Base-by-base conservation (phyloP, 139 green algal genomes). In the Spirogloea muscicola region DNA sequence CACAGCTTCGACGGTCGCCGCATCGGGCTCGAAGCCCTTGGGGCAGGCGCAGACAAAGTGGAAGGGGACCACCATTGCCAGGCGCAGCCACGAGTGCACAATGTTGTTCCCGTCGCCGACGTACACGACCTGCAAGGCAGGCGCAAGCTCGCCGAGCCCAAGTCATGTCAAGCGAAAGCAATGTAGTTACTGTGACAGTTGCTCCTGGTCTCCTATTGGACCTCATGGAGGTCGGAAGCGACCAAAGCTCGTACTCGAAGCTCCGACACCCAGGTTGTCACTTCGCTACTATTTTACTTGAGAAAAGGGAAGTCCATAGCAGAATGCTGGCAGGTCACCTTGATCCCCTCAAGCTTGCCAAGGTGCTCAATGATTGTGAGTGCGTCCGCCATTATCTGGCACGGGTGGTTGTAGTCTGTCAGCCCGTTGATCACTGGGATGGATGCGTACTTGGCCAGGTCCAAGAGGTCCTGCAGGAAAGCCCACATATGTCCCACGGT, bases 81-180 rank as follows among this genome's bases (percentile, higher is more conserved):
- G 84, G 18, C 91, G 85, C 49, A 98, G 75, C 93, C 91, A 98
- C 13, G 86, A 94, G 87, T 98, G 91, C 38, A 93, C 91, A 60
- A 99, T 99, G 88, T 99, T 99, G 87, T 99, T 99, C 74, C 94
- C 94, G 73, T 99, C 94, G 38, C 94, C 94, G 0, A 99, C 91
- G 77, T 98, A 99, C 40, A 90, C 90, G 1, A 86, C 46, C 71
- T 83, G 76, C 18, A 2, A n/a, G n/a, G n/a, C n/a, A n/a, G n/a
- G n/a, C n/a, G n/a, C n/a, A n/a, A n/a, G n/a, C n/a, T n/a, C n/a
- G 18, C 46, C 18, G 18, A 55, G 18, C 18, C 18, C 18, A 21
- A 55, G 21, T 55, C 18, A 55, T n/a, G 21, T 55, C 46, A 21
- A 55, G 18, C 18, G 46, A 55, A 55, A n/a, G 21, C 18, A 55